phyloP scores from a whole-genome alignment of 805 yeast species.

The Jamesozyma spencerorum region DNA sequence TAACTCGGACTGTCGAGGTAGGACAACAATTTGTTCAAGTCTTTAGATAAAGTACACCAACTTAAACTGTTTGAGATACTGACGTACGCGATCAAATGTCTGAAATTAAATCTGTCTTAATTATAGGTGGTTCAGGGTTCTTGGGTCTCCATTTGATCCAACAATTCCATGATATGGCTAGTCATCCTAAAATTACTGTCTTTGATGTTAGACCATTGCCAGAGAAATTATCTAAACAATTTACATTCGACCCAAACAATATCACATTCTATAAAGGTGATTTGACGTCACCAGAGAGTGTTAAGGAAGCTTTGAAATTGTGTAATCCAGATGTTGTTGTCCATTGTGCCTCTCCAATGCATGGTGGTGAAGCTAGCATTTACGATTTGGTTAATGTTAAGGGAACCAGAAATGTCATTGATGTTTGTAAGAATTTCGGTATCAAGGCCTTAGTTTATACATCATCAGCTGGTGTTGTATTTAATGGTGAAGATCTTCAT shows the following conservation, averaged over 20 bases:
- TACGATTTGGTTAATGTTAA: constrained; percentile 84
- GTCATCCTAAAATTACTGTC: constrained; percentile 69
- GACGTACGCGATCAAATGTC: too few species aligned
- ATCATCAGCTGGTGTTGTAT: constrained; percentile 94
- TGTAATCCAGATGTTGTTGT: constrained; percentile 69
- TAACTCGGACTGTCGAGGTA: too few species aligned
- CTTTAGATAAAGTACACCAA: too few species aligned
- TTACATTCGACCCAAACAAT: constrained; percentile 56
- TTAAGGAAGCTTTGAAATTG: constrained; percentile 48
- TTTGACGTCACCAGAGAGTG: constrained; percentile 64
- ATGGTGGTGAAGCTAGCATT: constrained; percentile 71
- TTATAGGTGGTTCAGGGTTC: constrained; percentile 95
- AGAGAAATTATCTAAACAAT: constrained; percentile 55
- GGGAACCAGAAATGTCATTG: constrained; percentile 72
- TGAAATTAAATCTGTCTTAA: constrained; percentile 40
- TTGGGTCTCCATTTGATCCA: constrained; percentile 86
- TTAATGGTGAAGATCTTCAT: constrained; percentile 85
- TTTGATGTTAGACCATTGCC: constrained; percentile 90
- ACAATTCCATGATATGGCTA: constrained; percentile 58
- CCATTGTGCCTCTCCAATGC: constrained; percentile 95
- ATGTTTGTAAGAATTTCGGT: constrained; percentile 43
- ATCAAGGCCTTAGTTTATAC: constrained; percentile 77
- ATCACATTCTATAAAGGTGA: constrained; percentile 73
- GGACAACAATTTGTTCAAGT: too few species aligned
- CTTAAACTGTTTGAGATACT: too few species aligned